A percentile compares a stretch with the other conserved stretches of the same genome.
These are phyloP conservation scores for Excoecaria cochinchinensis DNA, from an alignment of 345 rosid species.

Conservation along the genomic window DNA sequence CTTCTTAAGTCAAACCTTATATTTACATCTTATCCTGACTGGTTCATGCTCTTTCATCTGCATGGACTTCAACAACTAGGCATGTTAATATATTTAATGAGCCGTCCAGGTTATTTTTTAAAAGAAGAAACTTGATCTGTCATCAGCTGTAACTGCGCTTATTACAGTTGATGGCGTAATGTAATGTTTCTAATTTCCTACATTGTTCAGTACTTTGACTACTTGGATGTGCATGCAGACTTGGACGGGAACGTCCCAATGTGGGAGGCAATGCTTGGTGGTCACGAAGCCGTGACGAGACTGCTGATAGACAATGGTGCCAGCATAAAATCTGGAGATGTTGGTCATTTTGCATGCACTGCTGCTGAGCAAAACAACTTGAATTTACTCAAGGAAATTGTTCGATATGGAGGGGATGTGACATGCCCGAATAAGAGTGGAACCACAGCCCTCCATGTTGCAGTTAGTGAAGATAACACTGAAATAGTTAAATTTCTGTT, in stretches of 20 bases:
- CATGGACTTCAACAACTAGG: neutral
- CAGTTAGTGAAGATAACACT: conserved; percentile 69
- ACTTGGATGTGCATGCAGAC: conserved; percentile 41
- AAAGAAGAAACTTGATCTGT: neutral
- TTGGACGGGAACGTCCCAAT: conserved; percentile 66
- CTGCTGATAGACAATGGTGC: conserved; percentile 49
- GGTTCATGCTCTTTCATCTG: neutral
- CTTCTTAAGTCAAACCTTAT: neutral
- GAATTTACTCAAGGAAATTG: conserved; percentile 57
- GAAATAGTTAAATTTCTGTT: conserved; percentile 70
- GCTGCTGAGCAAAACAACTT: conserved; percentile 72
- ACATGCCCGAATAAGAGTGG: conserved; percentile 50
- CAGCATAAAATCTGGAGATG: conserved; percentile 54
- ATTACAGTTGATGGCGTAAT: neutral
- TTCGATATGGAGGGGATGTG: conserved; percentile 51
- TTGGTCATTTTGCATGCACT: conserved; percentile 67
- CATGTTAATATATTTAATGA: too few relatives aligned
- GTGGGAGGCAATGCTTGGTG: conserved; percentile 77
- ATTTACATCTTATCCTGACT: conserved; percentile 9
- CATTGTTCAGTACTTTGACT: neutral
- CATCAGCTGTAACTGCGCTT: neutral
- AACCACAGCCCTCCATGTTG: conserved; percentile 72
- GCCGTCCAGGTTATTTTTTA: too few relatives aligned
- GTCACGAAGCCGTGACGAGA: conserved; percentile 52
- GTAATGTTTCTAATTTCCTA: neutral